Evolutionary conservation across 257 asterid species (phyloP).

Genomic region (Solanum neorickii): DNA sequence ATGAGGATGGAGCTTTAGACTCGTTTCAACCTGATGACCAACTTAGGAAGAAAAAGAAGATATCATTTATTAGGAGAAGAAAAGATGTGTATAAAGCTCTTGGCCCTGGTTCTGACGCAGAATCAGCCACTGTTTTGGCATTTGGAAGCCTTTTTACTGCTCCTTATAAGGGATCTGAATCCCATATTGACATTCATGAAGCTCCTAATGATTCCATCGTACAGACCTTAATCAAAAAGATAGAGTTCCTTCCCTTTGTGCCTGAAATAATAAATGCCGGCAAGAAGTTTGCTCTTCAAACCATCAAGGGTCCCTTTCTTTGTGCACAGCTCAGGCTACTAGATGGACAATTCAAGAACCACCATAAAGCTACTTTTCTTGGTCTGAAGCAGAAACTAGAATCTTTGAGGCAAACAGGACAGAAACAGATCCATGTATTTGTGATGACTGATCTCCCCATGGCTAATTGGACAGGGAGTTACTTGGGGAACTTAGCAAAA

Average conservation of each 20-base stretch:
- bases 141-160: slow-evolving; percentile 84
- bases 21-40: slow-evolving; percentile 76
- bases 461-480: slow-evolving; percentile 63
- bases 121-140: slow-evolving; percentile 44
- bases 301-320: slow-evolving; percentile 55
- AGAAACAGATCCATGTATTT: slow-evolving; percentile 61
- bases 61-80: slow-evolving; percentile 57
- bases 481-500: slow-evolving; percentile 51
- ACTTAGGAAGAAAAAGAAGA: slow-evolving; percentile 66
- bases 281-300: slow-evolving; percentile 45
- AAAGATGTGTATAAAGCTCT: slow-evolving; percentile 54
- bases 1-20: slow-evolving; percentile 51
- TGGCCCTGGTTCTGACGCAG: slow-evolving; percentile 71
- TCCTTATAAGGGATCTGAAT: slow-evolving; percentile 73
- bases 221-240: slow-evolving; percentile 42
- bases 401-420: slow-evolving; percentile 35
- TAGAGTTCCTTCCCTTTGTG: slow-evolving; percentile 68
- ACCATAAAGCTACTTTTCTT: slow-evolving; percentile 45
- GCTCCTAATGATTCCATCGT: slow-evolving; percentile 45
- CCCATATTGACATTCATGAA: slow-evolving; percentile 68
- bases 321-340: slow-evolving; percentile 83
- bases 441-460: slow-evolving; percentile 88
- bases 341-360: slow-evolving; percentile 97
- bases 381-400: slow-evolving; percentile 49
- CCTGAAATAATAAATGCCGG: slow-evolving; percentile 64